phyloP scores from a whole-genome alignment of 495 filamentous ascomycete genomes.

The Talaromyces proteolyticus region DNA sequence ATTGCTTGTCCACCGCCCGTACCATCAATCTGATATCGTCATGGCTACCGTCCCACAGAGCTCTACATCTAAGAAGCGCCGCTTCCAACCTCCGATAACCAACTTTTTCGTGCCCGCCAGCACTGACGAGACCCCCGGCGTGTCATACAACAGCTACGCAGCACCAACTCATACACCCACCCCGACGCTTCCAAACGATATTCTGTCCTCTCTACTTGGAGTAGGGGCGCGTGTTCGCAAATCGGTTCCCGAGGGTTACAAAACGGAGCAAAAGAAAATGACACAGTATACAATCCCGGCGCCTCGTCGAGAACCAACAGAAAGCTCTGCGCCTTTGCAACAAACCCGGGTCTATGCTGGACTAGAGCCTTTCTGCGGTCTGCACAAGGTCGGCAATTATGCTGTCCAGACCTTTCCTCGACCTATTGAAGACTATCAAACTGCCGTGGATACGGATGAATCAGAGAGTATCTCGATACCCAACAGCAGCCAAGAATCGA shows the following conservation, averaged over 20 bases:
- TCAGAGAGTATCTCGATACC: constrained; percentile 36
- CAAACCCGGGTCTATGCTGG: constrained; percentile 36
- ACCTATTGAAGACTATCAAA: constrained; percentile 8
- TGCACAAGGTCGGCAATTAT: constrained; percentile 53
- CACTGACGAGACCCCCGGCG: constrained; percentile 7
- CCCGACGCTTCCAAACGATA: constrained; percentile 49
- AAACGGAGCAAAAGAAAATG: constrained; percentile 45
- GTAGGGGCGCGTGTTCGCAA: constrained; percentile 95
- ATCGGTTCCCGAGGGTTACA: constrained; percentile 86
- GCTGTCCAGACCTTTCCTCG: constrained; percentile 13
- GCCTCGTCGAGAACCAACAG: neutral
- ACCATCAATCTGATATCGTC: neutral
- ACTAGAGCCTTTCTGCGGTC: constrained; percentile 71
- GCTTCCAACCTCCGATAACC: constrained; percentile 43
- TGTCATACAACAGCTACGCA: constrained; percentile 36
- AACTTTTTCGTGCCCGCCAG: constrained; percentile 27
- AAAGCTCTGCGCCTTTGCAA: constrained; percentile 12
- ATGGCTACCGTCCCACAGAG: constrained; percentile 11
- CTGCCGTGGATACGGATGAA: constrained; percentile 21
- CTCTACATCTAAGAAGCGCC: constrained; percentile 30
- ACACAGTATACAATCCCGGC: constrained; percentile 22
- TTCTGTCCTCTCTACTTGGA: constrained; percentile 73
- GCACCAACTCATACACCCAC: constrained; percentile 33
- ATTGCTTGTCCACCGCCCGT: constrained; percentile 6
- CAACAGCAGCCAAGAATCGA: constrained; percentile 40